Evolutionary conservation across 768 basidiomycete species (phyloP), one percentile per base, ranked within the genome.

Genomic region (Guyanaporus albipodus): DNA sequence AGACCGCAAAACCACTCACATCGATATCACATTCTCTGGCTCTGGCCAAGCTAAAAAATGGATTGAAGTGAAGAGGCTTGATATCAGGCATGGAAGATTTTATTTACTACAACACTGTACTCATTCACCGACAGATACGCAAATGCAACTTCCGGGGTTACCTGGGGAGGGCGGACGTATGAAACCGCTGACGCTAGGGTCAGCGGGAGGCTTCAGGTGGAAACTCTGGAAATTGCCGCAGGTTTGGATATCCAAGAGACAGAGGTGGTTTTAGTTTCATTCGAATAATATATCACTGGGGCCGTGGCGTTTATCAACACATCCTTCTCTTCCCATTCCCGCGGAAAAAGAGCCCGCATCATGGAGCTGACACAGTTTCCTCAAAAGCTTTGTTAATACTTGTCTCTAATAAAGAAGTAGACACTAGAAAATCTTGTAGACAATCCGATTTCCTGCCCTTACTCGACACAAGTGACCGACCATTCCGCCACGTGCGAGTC

Each of bases 111-210:
- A 22, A n/a, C 3, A 8, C 4, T 12, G 17, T 43, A 21, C 29
- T 47, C 38, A 42, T 5, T 32, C 17, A 4, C 17, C 17, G 14
- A 14, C 28, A 79, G 75, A 12, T 68, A 74, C 46, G 75, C 79
- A 3, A 73, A 78, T 46, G 78, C 77, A 51, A 69, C 63, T 4
- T 67, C 71, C 14, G 75, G 75, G 10, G 42, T 83, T 42, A 78
- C 69, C 1, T 80, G 80, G 78, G 80, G 74, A 39, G 80, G 79
- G 4, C 78, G 77, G 55, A 76, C 73, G 1, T 81, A 79, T 45
- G 81, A 82, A 55, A 81, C 79, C 0, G 44, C 50, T 27, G 58
- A 77, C 39, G 78, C 67, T 0, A 67, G 61, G 31, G 67, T 74
- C 10, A 60, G 60, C 22, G 78, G 79, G 4, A 49, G 32, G 21